Conservation (phyloP, 495 filamentous ascomycete genomes). For the Aspergillus cavernicola region DNA sequence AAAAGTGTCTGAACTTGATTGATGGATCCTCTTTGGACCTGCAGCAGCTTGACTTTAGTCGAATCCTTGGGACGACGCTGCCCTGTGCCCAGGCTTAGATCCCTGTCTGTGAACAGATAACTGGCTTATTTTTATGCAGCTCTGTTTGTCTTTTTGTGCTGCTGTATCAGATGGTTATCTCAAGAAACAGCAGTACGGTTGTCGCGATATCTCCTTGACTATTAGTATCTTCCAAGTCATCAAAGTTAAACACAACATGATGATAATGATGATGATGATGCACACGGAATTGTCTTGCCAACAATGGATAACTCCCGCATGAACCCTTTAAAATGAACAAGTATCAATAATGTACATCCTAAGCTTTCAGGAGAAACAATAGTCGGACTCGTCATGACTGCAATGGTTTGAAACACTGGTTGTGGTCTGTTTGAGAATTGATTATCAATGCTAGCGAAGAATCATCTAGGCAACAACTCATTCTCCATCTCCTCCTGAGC, state of each 20-base stretch:
- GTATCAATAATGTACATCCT: too few relatives aligned
- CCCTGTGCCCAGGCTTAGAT: slow-evolving; percentile 8
- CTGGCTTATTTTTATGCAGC: neutral
- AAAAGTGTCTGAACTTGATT: slow-evolving; percentile 10
- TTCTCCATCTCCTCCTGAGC: neutral
- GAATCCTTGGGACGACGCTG: slow-evolving; percentile 10
- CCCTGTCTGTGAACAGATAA: neutral
- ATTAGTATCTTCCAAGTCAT: neutral
- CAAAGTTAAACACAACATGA: neutral
- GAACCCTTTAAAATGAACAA: too few relatives aligned
- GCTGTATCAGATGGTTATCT: slow-evolving; percentile 1
- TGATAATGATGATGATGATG: neutral
- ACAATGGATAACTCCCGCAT: neutral
- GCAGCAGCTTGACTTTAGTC: slow-evolving; percentile 24
- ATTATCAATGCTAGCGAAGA: neutral
- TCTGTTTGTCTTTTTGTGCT: neutral
- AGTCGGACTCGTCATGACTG: slow-evolving; percentile 12
- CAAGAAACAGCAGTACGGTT: neutral
- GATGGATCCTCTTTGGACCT: slow-evolving; percentile 24
- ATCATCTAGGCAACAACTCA: neutral
- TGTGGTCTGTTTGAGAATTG: slow-evolving; percentile 7
- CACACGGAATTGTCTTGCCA: neutral
- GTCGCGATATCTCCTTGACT: too few relatives aligned
- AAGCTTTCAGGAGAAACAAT: neutral
- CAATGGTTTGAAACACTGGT: slow-evolving; percentile 3